A percentile compares a stretch with the other conserved stretches of the same genome.
phyloP scores from a whole-genome alignment of 257 asterid genomes.

The Osmanthus fragrans region DNA sequence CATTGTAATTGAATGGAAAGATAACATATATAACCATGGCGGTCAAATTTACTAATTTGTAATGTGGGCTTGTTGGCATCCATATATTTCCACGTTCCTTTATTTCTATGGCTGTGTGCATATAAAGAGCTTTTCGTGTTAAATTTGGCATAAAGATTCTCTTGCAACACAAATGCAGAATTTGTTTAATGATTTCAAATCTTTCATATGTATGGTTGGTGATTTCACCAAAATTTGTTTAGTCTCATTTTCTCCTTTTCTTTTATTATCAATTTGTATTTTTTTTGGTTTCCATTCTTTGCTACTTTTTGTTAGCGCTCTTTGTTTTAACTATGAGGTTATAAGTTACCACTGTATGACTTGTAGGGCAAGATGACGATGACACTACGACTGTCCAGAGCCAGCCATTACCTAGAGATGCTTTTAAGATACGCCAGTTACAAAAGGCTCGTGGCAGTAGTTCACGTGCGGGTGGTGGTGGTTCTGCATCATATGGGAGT shows the following conservation, averaged over 20 bases:
- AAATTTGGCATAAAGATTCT: too few species aligned
- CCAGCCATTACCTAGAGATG: constrained; percentile 83
- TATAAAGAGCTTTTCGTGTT: too few species aligned
- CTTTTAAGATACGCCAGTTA: constrained; percentile 80
- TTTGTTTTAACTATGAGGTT: neutral
- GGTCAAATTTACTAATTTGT: too few species aligned
- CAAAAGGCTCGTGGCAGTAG: constrained; percentile 62
- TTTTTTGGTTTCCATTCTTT: neutral
- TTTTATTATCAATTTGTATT: neutral
- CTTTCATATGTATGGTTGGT: too few species aligned
- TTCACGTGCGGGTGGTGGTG: constrained; percentile 43
- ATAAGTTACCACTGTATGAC: neutral
- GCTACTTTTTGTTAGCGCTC: neutral
- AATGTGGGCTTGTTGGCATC: too few species aligned
- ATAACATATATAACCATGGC: too few species aligned
- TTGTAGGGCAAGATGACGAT: constrained; percentile 76
- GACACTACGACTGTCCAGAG: constrained; percentile 66
- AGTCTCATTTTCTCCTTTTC: neutral
- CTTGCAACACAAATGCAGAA: too few species aligned
- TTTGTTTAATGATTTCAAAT: too few species aligned
- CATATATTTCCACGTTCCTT: too few species aligned
- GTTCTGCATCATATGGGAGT: constrained; percentile 93
- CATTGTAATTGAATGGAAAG: too few species aligned
- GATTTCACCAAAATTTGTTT: neutral
- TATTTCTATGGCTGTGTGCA: too few species aligned